These are phyloP conservation scores for Backusella liffmaniae DNA, from an alignment of 192 early-diverging fungal species.

Conservation along the genomic window DNA sequence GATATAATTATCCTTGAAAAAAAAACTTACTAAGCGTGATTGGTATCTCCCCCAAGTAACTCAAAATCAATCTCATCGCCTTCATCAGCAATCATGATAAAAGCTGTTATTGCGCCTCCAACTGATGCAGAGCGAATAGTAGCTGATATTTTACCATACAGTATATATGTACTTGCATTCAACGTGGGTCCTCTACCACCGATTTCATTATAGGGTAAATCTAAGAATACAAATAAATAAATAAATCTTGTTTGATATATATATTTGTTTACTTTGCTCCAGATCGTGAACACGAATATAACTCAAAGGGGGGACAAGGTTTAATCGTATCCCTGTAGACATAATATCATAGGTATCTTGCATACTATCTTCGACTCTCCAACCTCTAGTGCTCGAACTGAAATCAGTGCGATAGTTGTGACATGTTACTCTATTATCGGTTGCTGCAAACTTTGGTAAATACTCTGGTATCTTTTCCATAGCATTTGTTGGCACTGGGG, in stretches of 20 bases:
- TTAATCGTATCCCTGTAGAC: neutral
- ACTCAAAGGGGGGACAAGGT: neutral
- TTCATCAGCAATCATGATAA: constrained; percentile 38
- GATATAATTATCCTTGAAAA: neutral
- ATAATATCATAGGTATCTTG: constrained; percentile 16
- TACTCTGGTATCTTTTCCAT: neutral
- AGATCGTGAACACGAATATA: constrained; percentile 10
- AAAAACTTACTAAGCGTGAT: constrained; percentile 25
- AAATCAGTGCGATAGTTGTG: constrained; percentile 19
- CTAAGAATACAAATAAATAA: constrained; percentile 8
- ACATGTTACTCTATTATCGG: neutral
- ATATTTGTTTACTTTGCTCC: constrained; percentile 5
- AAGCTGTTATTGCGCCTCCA: constrained; percentile 40
- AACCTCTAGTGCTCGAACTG: neutral
- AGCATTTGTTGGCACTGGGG: neutral
- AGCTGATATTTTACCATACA: constrained; percentile 43
- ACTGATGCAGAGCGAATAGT: constrained; percentile 32
- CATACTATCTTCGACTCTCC: constrained; percentile 8
- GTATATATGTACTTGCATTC: constrained; percentile 30
- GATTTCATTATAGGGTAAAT: constrained; percentile 24
- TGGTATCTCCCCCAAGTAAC: constrained; percentile 37
- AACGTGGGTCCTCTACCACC: constrained; percentile 24
- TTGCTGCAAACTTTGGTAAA: neutral
- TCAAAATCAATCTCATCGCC: constrained; percentile 60
- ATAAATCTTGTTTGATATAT: neutral